Evolutionary conservation across 2,329 filamentous ascomycete genomes (phyloP), one percentile per base, ranked within the genome.

Genomic region (Epichloe gansuensis): DNA sequence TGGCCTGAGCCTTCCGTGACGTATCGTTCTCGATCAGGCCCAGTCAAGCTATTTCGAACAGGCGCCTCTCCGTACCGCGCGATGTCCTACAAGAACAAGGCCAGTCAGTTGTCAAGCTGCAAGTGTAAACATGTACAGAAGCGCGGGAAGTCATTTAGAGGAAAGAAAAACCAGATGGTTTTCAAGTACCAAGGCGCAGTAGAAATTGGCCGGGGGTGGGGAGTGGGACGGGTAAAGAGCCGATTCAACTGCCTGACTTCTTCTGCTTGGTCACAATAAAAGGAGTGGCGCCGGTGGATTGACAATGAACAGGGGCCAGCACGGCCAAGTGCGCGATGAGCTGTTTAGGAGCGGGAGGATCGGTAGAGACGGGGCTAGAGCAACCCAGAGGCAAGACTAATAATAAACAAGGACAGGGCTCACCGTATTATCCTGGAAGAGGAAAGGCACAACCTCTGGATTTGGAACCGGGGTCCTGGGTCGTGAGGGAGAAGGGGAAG

Each of bases 391-490:
- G 43, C 21, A 27, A 17, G 49, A 51, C 50, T 5, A 55, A 54
- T 43, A 53, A 51, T 7, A 23, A 39, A 34, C 13, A 56, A 38
- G 36, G 25, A 31, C n/a, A 44, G 15, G 21, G 47, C 82, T 73
- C 67, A 87, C 84, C 72, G 87, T 65, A 53, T 69, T 70, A 54
- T 93, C 88, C 68, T 97, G 93, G 65, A 93, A 97, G 56, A 95
- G 77, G 77, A 95, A 98, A n/a, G 93, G 93, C 40, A 95, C 93
- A 53, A 98, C 89, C 68, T 97, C 91, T 62, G 88, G 93, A 12
- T 87, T 88, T 42, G 87, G 87, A 49, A 89, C 76, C 12, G 90
- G 89, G n/a, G 88, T 95, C 60, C 85, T 79, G 47, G 90, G 88
- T 58, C 88, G 78, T 31, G 86, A 89, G 35, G 80, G 81, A 50